Evolutionary conservation across 352 stramenopile genomes (phyloP), one percentile per base, ranked within the genome.

Genomic region (Halophytophthora polymorphica): DNA sequence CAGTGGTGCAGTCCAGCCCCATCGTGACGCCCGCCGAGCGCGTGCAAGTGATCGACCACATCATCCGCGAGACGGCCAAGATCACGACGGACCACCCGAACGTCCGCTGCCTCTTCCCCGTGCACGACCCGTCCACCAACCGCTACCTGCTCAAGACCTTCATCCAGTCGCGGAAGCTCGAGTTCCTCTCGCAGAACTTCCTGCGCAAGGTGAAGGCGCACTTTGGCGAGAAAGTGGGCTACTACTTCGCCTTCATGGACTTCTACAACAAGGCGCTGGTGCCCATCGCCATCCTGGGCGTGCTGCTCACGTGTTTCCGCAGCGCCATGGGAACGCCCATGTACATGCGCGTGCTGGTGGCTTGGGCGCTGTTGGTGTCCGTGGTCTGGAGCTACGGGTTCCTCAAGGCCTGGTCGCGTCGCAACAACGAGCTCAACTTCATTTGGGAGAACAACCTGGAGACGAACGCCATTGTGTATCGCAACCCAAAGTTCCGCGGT

Each of bases 161-260:
- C 50, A 81, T 90, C 46, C 70, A 77, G 46, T 79, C 73, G 7
- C 62, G 71, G 37, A 87, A 86, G 56, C 64, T 90, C 2, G 76
- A 89, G 56, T 73, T 73, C 45, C 45, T 89, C 7, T 84, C 80
- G 15, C 58, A 78, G 29, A 64, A 54, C 31, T 91, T 89, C 36
- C 50, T 88, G 8, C 47, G 44, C 19, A 80, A 87, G 45, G 64
- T 90, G 44, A 83, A 71, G 55, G 77, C 71, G 43, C 77, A 93
- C 45, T 93, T 93, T 64, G 83, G 83, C 28, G 83, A 91, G 56
- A 90, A 90, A 48, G 80, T 93, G 15, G 80, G 80, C 17, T 93
- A 88, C 56, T 93, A 93, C 49, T 93, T 93, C 36, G 78, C 79
- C 10, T 93, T 90, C 53, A 86, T 88, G 56, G 78, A 90, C 65